These are phyloP conservation scores for Alternaria brassicicola DNA, from an alignment of 2,329 filamentous ascomycete species.

Conservation along the genomic window DNA sequence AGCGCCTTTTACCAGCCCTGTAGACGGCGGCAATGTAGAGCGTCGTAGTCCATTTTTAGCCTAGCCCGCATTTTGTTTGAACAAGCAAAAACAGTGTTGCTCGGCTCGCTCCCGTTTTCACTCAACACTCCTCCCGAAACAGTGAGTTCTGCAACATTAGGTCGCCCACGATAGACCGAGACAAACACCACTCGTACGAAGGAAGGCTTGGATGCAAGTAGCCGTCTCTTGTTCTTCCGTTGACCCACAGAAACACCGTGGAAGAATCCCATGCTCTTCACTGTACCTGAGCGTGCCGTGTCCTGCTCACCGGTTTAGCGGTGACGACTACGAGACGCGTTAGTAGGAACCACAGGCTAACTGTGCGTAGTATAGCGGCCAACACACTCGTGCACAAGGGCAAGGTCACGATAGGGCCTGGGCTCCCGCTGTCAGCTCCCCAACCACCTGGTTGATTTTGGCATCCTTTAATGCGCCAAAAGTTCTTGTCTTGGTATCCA, in stretches of 20 bases:
- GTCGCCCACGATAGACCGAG: neutral
- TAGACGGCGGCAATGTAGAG: slow-evolving; percentile 1
- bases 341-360: slow-evolving; percentile 1
- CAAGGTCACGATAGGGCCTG: neutral
- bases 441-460: slow-evolving; percentile 4
- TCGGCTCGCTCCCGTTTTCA: neutral
- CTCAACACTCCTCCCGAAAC: neutral
- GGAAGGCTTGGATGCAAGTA: slow-evolving; percentile 2
- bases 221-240: neutral
- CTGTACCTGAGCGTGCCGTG: slow-evolving; percentile 15
- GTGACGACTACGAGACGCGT: slow-evolving; percentile 7
- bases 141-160: neutral
- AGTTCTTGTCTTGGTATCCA: neutral
- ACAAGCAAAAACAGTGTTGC: neutral
- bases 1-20: slow-evolving; percentile 1
- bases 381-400: neutral
- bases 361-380: slow-evolving; percentile 1
- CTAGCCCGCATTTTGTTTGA: neutral
- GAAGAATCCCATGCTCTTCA: neutral
- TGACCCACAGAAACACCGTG: neutral
- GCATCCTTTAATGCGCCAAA: neutral
- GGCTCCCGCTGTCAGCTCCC: slow-evolving; percentile 4
- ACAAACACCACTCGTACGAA: neutral
- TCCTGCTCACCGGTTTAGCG: slow-evolving; percentile 11
- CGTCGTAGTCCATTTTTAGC: neutral